Conservation (phyloP, 2,329 filamentous ascomycete species). For the Kalaharituber pfeilii region DNA sequence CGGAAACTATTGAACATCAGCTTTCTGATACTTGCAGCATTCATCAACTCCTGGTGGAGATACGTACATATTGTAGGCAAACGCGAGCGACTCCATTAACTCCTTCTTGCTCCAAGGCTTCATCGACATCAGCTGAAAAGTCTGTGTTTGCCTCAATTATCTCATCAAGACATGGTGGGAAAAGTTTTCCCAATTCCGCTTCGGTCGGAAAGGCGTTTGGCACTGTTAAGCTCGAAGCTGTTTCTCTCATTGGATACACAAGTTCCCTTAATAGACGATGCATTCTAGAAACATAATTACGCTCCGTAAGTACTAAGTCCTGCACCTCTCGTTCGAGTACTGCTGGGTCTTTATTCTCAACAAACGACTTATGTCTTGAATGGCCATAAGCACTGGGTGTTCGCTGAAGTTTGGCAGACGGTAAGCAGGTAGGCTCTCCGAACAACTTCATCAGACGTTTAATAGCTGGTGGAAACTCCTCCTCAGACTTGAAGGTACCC, state of each 20-base stretch:
- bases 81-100: constrained; percentile 19
- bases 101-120: constrained; percentile 48
- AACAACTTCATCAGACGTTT: constrained; percentile 53
- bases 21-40: too few species aligned
- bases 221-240: constrained; percentile 9
- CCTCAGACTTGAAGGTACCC: constrained; percentile 33
- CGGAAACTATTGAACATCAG: constrained; percentile 44
- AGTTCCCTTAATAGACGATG: constrained; percentile 67
- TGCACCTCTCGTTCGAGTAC: constrained; percentile 73
- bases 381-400: constrained; percentile 75
- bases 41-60: not conserved
- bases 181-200: constrained; percentile 56
- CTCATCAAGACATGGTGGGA: constrained; percentile 60
- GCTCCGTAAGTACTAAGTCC: constrained; percentile 83
- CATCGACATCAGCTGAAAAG: constrained; percentile 61
- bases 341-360: constrained; percentile 65
- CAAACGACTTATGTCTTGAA: constrained; percentile 58
- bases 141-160: constrained; percentile 68
- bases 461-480: constrained; percentile 43
- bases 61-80: constrained; percentile 16
- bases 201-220: constrained; percentile 37
- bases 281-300: constrained; percentile 79
- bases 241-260: constrained; percentile 34
- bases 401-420: constrained; percentile 65
- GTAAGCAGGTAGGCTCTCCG: constrained; percentile 70